Percentiles rank a stretch among this genome's conserved stretches.
phyloP scores from a whole-genome alignment of 495 filamentous ascomycete genomes.

The Podospora fimiseda region DNA sequence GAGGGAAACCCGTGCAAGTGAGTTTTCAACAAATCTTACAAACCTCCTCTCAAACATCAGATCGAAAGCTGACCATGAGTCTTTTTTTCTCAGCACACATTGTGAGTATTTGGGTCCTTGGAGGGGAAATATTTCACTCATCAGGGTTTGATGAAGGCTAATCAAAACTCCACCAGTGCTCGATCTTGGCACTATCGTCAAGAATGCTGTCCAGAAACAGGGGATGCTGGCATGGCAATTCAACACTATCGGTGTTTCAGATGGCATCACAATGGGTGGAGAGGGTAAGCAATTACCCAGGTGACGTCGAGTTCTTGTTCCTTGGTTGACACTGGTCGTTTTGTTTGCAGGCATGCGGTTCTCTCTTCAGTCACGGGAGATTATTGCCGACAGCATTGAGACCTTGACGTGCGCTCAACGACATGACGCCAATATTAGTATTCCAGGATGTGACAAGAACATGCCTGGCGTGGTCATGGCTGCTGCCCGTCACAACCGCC shows the following conservation, averaged over 20 bases:
- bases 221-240: constrained; percentile 90
- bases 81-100: constrained; percentile 41
- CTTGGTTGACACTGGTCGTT: constrained; percentile 8
- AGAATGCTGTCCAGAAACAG: constrained; percentile 70
- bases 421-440: constrained; percentile 91
- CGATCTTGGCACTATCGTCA: constrained; percentile 84
- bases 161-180: constrained; percentile 53
- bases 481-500: constrained; percentile 82
- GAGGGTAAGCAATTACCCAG: constrained; percentile 54
- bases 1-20: constrained; percentile 82
- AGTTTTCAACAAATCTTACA: constrained; percentile 21
- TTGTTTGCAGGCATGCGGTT: constrained; percentile 78
- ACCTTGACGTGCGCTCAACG: constrained; percentile 81
- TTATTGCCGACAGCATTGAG: constrained; percentile 94
- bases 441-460: constrained; percentile 97
- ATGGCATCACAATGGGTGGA: constrained; percentile 94
- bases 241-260: constrained; percentile 89
- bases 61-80: constrained; percentile 10
- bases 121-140: no score
- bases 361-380: constrained; percentile 88
- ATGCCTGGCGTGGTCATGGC: constrained; percentile 78
- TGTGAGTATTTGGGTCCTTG: constrained; percentile 27
- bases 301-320: background rate
- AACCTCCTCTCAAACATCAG: background rate
- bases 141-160: background rate